These are phyloP conservation scores for Hypoxylon lenormandii DNA, from an alignment of 495 filamentous ascomycete genomes.

Conservation along the genomic window DNA sequence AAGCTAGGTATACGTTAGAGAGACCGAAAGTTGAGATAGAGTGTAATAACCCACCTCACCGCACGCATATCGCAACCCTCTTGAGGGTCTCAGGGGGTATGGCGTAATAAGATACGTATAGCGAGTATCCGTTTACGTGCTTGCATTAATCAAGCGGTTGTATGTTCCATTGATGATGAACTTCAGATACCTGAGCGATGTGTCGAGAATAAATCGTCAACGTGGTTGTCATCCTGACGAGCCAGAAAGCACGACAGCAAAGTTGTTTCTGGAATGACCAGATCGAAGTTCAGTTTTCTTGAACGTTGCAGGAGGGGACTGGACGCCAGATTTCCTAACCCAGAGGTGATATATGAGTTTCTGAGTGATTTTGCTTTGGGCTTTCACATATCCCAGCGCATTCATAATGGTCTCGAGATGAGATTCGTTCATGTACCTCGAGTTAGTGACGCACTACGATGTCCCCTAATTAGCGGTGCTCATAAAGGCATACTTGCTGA, in stretches of 20 bases:
- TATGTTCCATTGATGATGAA: constrained; percentile 6
- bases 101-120: constrained; percentile 23
- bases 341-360: constrained; percentile 93
- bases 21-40: constrained; percentile 14
- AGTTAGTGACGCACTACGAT: constrained; percentile 81
- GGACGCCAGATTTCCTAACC: constrained; percentile 56
- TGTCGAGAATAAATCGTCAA: constrained; percentile 1
- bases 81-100: constrained; percentile 16
- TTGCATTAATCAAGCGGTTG: constrained; percentile 7
- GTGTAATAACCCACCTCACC: constrained; percentile 20
- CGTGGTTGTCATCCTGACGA: constrained; percentile 31
- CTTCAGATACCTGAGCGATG: background rate
- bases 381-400: constrained; percentile 76
- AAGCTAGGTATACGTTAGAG: constrained; percentile 7
- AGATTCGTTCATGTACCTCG: constrained; percentile 85
- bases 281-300: constrained; percentile 78
- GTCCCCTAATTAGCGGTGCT: constrained; percentile 17
- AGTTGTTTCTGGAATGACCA: constrained; percentile 85
- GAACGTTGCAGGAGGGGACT: constrained; percentile 44
- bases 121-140: constrained; percentile 1
- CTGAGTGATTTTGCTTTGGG: constrained; percentile 74
- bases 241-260: constrained; percentile 74
- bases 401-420: constrained; percentile 78
- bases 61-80: constrained; percentile 17
- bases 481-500: background rate